Evolutionary conservation across 2,329 filamentous ascomycete genomes (phyloP).

Genomic region (Penicillium griseofulvum): DNA sequence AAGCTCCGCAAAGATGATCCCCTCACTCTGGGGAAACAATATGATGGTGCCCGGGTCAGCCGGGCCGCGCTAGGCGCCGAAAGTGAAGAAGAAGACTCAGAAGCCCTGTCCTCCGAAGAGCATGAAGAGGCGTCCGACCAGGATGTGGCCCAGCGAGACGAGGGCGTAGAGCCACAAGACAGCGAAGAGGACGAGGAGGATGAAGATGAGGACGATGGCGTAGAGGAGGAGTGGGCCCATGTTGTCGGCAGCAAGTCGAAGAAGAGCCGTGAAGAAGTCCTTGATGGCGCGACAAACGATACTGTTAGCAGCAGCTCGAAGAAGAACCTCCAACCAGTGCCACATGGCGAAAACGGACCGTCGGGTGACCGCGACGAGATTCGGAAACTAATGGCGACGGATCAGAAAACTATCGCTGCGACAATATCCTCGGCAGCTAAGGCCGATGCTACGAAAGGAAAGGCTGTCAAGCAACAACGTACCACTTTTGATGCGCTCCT

Average conservation of each 20-base stretch:
- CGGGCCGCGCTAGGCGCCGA: slow-evolving; percentile 64
- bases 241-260: no score
- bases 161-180: no score
- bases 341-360: neutral
- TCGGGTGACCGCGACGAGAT: slow-evolving; percentile 56
- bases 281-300: no score
- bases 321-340: no score
- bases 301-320: no score
- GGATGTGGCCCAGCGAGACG: no score
- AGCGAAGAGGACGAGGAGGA: no score
- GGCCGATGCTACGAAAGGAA: slow-evolving; percentile 76
- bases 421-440: slow-evolving; percentile 66
- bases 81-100: slow-evolving; percentile 45
- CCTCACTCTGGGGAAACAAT: slow-evolving; percentile 70
- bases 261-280: no score
- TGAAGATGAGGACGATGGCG: no score
- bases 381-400: slow-evolving; percentile 64
- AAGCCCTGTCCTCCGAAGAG: slow-evolving; percentile 17
- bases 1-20: slow-evolving; percentile 73
- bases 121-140: neutral
- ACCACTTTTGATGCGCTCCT: slow-evolving; percentile 83
- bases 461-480: slow-evolving; percentile 81
- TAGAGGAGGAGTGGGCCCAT: no score
- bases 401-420: slow-evolving; percentile 64
- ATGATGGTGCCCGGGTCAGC: slow-evolving; percentile 73